phyloP scores from a whole-genome alignment of 495 filamentous ascomycete genomes.

The Trichoderma virens region DNA sequence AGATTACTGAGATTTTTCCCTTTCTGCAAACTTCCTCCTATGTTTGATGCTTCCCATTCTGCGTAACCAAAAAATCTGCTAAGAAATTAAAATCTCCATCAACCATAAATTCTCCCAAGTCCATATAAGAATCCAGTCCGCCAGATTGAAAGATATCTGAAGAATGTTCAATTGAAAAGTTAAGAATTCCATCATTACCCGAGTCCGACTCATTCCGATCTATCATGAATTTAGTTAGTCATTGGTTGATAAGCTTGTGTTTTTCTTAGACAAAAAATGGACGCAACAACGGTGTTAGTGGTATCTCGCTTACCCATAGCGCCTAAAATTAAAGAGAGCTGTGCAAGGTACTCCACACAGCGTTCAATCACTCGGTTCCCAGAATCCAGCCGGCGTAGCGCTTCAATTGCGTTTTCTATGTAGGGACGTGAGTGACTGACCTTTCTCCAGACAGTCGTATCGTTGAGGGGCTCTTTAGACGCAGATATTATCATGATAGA shows the following conservation, averaged over 20 bases:
- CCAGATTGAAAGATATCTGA: neutral
- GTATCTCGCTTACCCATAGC: neutral
- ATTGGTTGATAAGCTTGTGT: neutral
- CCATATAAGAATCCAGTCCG: neutral
- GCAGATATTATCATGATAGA: neutral
- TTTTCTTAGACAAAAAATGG: neutral
- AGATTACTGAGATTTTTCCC: neutral
- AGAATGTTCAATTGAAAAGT: neutral
- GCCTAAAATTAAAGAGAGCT: neutral
- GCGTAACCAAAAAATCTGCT: neutral
- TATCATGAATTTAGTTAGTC: neutral
- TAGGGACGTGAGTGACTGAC: neutral
- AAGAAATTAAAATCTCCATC: neutral
- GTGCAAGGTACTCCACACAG: neutral
- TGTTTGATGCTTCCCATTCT: neutral
- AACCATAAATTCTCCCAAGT: neutral
- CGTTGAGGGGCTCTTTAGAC: neutral
- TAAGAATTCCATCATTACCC: neutral
- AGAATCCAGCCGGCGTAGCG: neutral
- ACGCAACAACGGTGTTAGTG: neutral
- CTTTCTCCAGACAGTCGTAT: neutral
- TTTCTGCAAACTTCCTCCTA: neutral
- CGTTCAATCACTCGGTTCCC: neutral
- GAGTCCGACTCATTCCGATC: neutral
- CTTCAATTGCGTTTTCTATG: neutral